Evolutionary conservation across 768 basidiomycete genomes (phyloP), one percentile per base, ranked within the genome.

Genomic region (Tricholoma saponaceum): DNA sequence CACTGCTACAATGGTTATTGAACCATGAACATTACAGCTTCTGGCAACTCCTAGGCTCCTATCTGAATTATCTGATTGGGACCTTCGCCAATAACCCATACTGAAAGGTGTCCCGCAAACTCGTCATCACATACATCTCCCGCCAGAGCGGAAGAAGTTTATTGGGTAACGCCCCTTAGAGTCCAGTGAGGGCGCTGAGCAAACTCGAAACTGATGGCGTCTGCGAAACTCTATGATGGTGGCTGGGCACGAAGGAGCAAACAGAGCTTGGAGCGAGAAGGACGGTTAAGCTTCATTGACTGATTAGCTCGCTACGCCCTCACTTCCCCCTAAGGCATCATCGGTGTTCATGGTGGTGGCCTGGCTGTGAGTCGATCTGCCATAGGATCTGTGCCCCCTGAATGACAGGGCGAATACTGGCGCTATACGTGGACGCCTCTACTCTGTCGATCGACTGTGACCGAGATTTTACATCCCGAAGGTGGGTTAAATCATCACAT

Each of bases 311-410:
- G 25, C 32, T 37, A 9, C 5, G 30, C 23, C 57, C 35, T 57
- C 3, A 37, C 51, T 57, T 44, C 25, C 51, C 44, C 64, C 53
- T 61, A 23, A 50, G 73, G 83, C 55, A 67, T 87, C 62, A 67
- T 87, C 44, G 86, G 84, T 32, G 81, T 86, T 20, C 85, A 87
- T 64, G 87, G 86, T 25, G 89, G 87, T 69, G 86, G 87, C 37
- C 74, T 92, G 9, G 86, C 87, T 52, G 74, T 75, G 62, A 58
- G 62, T 63, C 35, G 23, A 57, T 57, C 30, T 41, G n/a, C 23
- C 44, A 43, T n/a, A 5, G 16, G 47, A 47, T 47, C 46, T 47
- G 22, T 35, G 22, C 20, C 56, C 22, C 50, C 41, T 51, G 44
- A 18, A 35, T 51, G 28, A 44, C 51, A 51, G 20, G 23, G 41